Conservation (phyloP, 1,139 yeast species). For the Saccharomyces uvarum region DNA sequence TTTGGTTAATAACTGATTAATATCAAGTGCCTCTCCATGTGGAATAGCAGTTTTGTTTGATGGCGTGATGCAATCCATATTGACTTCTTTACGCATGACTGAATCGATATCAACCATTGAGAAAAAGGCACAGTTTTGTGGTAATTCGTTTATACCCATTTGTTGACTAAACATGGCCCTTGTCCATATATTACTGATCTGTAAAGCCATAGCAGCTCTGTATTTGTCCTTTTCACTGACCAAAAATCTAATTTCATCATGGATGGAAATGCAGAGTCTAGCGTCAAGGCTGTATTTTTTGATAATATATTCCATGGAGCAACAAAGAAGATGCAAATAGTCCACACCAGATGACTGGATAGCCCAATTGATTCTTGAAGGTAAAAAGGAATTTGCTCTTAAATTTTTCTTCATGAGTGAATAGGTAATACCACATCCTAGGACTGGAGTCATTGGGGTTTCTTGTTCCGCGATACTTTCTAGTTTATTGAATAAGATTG, state of each 20-base stretch:
- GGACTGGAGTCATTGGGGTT: conserved; percentile 81
- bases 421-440: conserved; percentile 89
- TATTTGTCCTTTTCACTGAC: conserved; percentile 67
- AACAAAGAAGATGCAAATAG: conserved; percentile 74
- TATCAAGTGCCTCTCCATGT: conserved; percentile 72
- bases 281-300: conserved; percentile 64
- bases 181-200: conserved; percentile 90
- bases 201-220: conserved; percentile 73
- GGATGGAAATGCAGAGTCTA: conserved; percentile 79
- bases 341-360: conserved; percentile 98
- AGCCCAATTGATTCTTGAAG: conserved; percentile 95
- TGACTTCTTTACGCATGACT: conserved; percentile 82
- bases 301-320: conserved; percentile 80
- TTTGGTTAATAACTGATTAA: conserved; percentile 43
- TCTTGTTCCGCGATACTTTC: conserved; percentile 81
- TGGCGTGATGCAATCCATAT: conserved; percentile 83
- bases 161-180: conserved; percentile 93
- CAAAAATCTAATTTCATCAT: conserved; percentile 85
- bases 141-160: conserved; percentile 79
- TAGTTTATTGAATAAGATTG: conserved; percentile 78
- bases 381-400: conserved; percentile 59
- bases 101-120: conserved; percentile 88
- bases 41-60: conserved; percentile 67
- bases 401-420: conserved; percentile 67
- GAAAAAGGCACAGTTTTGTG: conserved; percentile 93